Conservation (phyloP, 306 rosid genomes). For the Calophaca sinica region DNA sequence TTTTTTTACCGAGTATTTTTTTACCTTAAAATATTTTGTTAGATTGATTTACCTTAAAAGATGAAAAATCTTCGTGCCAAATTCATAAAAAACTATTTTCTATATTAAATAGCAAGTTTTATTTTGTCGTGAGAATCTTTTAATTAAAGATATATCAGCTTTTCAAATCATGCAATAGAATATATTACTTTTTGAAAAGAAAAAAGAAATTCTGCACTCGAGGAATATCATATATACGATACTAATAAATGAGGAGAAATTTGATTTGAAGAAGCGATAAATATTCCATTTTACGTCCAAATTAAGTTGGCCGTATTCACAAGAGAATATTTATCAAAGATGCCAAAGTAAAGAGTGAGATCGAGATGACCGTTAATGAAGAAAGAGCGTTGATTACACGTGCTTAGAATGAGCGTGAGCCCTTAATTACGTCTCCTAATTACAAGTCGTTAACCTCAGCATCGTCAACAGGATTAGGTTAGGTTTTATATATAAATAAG, state of each 20-base stretch:
- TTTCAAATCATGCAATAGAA: constrained; percentile 23
- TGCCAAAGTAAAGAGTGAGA: constrained; percentile 25
- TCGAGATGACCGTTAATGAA: background rate
- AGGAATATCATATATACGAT: constrained; percentile 23
- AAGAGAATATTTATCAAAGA: constrained; percentile 44
- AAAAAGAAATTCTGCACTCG: background rate
- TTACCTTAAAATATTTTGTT: no score
- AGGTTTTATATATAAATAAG: constrained; percentile 36
- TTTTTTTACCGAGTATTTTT: no score
- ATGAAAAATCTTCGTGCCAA: background rate
- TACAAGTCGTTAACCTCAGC: background rate
- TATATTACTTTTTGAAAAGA: constrained; percentile 19
- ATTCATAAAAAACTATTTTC: background rate
- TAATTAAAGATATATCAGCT: constrained; percentile 26
- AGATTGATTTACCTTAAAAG: background rate
- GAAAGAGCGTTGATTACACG: constrained; percentile 38
- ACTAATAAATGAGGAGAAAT: background rate
- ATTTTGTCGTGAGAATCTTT: constrained; percentile 14
- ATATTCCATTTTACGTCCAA: constrained; percentile 19
- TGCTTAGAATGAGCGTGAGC: background rate
- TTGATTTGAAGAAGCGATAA: constrained; percentile 10
- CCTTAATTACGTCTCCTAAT: background rate
- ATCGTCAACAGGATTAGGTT: constrained; percentile 15
- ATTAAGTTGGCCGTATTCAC: constrained; percentile 39
- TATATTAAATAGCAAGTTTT: background rate